Conservation (phyloP, 1,284 basidiomycete species). For the Peniophora sp. region DNA sequence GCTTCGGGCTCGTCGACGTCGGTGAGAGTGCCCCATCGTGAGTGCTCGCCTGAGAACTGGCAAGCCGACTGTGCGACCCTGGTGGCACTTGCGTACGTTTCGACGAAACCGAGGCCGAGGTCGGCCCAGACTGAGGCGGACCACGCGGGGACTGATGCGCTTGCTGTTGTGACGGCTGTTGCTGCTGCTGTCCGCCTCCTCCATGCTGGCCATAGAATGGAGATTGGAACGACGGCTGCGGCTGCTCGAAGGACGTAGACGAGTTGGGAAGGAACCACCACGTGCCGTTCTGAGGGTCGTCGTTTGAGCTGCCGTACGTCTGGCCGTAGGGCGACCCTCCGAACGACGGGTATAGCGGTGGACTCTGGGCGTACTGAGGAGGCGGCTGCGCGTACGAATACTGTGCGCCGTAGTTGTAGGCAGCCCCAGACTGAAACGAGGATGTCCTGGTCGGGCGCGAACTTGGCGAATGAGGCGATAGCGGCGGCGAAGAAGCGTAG, state of each 20-base stretch:
- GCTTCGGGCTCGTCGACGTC: neutral
- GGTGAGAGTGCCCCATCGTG: neutral
- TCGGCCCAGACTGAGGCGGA: slow-evolving; percentile 14
- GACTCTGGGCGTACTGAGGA: slow-evolving; percentile 14
- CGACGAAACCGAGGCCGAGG: neutral
- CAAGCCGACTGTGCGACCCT: slow-evolving; percentile 9
- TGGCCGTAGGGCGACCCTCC: slow-evolving; percentile 28
- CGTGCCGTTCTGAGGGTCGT: slow-evolving; percentile 31
- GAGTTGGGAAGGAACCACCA: slow-evolving; percentile 46
- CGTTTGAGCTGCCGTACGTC: slow-evolving; percentile 23
- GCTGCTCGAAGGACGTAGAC: slow-evolving; percentile 26
- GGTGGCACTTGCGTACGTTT: slow-evolving; percentile 9
- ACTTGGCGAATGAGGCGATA: slow-evolving; percentile 14
- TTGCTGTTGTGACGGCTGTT: slow-evolving; percentile 1
- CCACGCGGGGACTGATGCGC: slow-evolving; percentile 4
- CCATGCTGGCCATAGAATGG: slow-evolving; percentile 20
- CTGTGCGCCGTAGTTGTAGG: slow-evolving; percentile 29
- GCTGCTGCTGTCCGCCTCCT: too few relatives aligned
- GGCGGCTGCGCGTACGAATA: slow-evolving; percentile 31
- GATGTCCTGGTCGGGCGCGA: slow-evolving; percentile 17
- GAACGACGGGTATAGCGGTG: slow-evolving; percentile 28
- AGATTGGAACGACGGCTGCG: slow-evolving; percentile 26
- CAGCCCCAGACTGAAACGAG: slow-evolving; percentile 29
- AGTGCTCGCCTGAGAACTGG: slow-evolving; percentile 1
- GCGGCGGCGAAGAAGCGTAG: slow-evolving; percentile 24